A percentile compares a stretch with the other conserved stretches of the same genome.
Evolutionary conservation across 768 basidiomycete species (phyloP).

Genomic region (Hygrophorus pudorinus): DNA sequence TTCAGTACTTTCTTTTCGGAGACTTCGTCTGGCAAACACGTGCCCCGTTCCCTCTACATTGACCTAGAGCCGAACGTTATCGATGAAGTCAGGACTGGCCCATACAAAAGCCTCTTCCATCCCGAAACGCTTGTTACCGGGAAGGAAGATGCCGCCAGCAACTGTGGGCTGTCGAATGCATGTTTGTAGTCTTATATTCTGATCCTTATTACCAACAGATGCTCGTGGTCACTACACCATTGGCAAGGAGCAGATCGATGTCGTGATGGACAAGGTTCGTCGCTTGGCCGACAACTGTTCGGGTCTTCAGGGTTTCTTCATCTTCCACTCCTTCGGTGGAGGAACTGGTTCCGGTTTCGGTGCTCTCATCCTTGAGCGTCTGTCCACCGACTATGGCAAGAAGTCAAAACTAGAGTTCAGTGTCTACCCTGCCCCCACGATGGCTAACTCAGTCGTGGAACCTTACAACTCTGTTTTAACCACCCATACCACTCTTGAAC

Average conservation of each 20-base stretch:
- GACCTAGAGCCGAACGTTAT: slow-evolving; percentile 97
- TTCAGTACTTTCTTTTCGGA: slow-evolving; percentile 99
- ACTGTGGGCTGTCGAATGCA: slow-evolving; percentile 49
- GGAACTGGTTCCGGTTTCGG: slow-evolving; percentile 99
- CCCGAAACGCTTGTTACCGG: slow-evolving; percentile 97
- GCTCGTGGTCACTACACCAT: slow-evolving; percentile 99
- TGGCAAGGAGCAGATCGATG: slow-evolving; percentile 96
- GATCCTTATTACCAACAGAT: slow-evolving; percentile 36
- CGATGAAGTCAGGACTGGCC: slow-evolving; percentile 92
- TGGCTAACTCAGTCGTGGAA: slow-evolving; percentile 95
- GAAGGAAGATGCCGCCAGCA: slow-evolving; percentile 99
- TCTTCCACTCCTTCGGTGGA: slow-evolving; percentile 99
- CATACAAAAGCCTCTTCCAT: slow-evolving; percentile 96
- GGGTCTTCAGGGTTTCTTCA: slow-evolving; percentile 98
- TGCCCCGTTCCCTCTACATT: slow-evolving; percentile 94
- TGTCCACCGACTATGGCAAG: slow-evolving; percentile 98
- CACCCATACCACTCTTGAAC: slow-evolving; percentile 97
- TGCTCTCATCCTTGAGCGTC: slow-evolving; percentile 91
- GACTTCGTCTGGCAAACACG: slow-evolving; percentile 92
- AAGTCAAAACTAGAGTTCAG: slow-evolving; percentile 99
- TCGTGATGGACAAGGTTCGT: slow-evolving; percentile 94
- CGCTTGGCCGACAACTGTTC: slow-evolving; percentile 96
- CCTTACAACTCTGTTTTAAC: slow-evolving; percentile 98
- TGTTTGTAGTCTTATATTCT: slow-evolving; percentile 1
- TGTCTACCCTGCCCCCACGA: slow-evolving; percentile 91